phyloP scores from a whole-genome alignment of 2,329 filamentous ascomycete species.

The Penicillium sp. region DNA sequence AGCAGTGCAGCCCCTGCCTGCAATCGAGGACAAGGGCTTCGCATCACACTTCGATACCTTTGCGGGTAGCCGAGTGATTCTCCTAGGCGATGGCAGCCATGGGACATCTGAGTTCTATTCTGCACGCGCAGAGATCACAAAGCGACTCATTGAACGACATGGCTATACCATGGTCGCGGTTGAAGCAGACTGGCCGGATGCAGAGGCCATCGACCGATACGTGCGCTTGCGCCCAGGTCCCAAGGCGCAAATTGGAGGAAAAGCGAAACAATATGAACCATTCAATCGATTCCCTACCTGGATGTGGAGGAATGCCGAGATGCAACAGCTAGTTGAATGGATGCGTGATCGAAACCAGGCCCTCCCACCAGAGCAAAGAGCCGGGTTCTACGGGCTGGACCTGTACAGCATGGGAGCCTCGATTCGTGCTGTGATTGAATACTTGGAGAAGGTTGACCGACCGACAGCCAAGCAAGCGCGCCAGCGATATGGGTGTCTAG shows the following conservation, averaged over 20 bases:
- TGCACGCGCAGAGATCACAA: conserved; percentile 52
- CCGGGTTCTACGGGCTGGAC: conserved; percentile 52
- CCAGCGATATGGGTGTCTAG: conserved; percentile 46
- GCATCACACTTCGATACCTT: conserved; percentile 42
- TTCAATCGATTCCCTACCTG: conserved; percentile 54
- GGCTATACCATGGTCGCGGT: conserved; percentile 52
- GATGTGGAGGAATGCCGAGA: conserved; percentile 57
- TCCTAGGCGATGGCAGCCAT: conserved; percentile 49
- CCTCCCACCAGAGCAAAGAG: conserved; percentile 28
- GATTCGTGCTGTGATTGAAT: conserved; percentile 48
- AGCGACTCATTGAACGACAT: conserved; percentile 49
- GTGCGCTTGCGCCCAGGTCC: conserved; percentile 45
- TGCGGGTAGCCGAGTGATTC: conserved; percentile 39
- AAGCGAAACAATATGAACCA: conserved; percentile 30
- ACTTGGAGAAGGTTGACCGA: conserved; percentile 47
- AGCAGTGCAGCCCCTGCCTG: conserved; percentile 37
- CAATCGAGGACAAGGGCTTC: conserved; percentile 36
- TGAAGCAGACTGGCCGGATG: conserved; percentile 56
- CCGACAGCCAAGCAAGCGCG: conserved; percentile 44
- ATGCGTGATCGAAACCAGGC: conserved; percentile 44
- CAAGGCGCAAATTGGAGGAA: conserved; percentile 29
- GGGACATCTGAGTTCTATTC: conserved; percentile 56
- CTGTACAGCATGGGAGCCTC: conserved; percentile 50
- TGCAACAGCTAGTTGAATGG: conserved; percentile 53
- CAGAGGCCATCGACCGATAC: conserved; percentile 51